Percentiles rank a stretch among this genome's conserved stretches.
Evolutionary conservation across 768 basidiomycete genomes (phyloP).

Genomic region (Mycena pura): DNA sequence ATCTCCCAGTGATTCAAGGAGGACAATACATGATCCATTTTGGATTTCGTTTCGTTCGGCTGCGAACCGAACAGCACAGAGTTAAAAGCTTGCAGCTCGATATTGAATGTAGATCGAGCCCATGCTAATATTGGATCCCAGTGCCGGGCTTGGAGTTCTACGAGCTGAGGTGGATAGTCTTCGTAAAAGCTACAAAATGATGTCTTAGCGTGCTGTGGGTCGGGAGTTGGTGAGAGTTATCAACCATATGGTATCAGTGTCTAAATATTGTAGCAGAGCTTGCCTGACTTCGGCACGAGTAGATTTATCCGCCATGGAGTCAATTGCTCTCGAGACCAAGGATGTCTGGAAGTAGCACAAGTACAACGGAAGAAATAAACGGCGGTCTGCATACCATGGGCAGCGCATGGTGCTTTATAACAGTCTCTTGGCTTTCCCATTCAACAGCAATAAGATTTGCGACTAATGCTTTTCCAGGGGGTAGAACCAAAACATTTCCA

Average conservation of each 20-base stretch:
- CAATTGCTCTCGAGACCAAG: constrained; percentile 87
- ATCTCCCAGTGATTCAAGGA: constrained; percentile 84
- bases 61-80: constrained; percentile 78
- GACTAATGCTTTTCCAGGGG: constrained; percentile 69
- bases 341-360: constrained; percentile 70
- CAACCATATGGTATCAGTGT: constrained; percentile 95
- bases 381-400: constrained; percentile 70
- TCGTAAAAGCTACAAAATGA: constrained; percentile 75
- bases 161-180: constrained; percentile 76
- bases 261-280: constrained; percentile 81
- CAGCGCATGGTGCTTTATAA: constrained; percentile 89
- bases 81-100: constrained; percentile 72
- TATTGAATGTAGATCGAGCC: constrained; percentile 68
- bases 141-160: constrained; percentile 76
- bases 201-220: neutral
- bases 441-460: constrained; percentile 91
- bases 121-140: constrained; percentile 92
- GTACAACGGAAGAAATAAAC: neutral
- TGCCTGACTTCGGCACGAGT: constrained; percentile 68
- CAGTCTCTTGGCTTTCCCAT: constrained; percentile 91
- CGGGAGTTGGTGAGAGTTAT: constrained; percentile 7
- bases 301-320: constrained; percentile 65
- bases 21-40: constrained; percentile 62
- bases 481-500: constrained; percentile 78
- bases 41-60: constrained; percentile 67